phyloP scores from a whole-genome alignment of 2,329 filamentous ascomycete species.

The Ceratocystis destructans region DNA sequence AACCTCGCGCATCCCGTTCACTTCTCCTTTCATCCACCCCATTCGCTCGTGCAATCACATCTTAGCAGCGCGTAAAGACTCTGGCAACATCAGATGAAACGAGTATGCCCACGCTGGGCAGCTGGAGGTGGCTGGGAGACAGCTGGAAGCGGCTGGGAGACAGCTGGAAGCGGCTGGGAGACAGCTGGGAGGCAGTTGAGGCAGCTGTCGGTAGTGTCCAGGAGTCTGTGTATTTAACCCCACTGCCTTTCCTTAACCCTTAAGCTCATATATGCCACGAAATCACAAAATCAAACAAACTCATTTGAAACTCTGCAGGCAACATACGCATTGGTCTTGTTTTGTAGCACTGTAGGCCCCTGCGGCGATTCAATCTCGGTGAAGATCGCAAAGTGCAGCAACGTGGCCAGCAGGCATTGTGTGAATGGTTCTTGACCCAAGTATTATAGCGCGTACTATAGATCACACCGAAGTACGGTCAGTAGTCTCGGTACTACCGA shows the following conservation, averaged over 20 bases:
- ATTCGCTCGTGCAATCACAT: not conserved
- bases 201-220: not conserved
- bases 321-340: not conserved
- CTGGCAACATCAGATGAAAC: not conserved
- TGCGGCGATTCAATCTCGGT: not conserved
- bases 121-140: not conserved
- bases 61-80: not conserved
- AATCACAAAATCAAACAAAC: too few species aligned
- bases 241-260: not conserved
- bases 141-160: too few species aligned
- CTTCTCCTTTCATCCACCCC: not conserved
- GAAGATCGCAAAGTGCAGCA: not conserved
- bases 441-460: not conserved
- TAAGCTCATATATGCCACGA: not conserved
- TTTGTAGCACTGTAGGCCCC: not conserved
- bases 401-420: not conserved
- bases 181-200: not conserved
- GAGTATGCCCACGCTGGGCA: not conserved
- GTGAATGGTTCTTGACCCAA: not conserved
- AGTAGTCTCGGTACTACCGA: not conserved
- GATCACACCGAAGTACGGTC: constrained; percentile 2
- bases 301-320: too few species aligned
- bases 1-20: not conserved
- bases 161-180: not conserved
- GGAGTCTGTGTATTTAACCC: not conserved